Evolutionary conservation across 2,329 filamentous ascomycete genomes (phyloP).

Genomic region (Diaporthe batatas): DNA sequence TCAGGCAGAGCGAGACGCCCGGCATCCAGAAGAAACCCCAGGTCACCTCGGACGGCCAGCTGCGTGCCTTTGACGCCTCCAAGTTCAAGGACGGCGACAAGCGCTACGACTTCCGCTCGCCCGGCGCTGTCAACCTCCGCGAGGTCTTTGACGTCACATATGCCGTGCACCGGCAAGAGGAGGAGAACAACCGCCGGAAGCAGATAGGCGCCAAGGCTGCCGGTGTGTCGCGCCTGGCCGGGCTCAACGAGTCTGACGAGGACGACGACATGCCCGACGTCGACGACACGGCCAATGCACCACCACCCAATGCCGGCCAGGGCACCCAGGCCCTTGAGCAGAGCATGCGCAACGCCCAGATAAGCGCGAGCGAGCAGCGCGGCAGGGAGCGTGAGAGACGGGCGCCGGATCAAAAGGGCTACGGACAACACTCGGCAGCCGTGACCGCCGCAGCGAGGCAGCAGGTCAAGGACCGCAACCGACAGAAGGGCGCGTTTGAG

Average conservation of each 20-base stretch:
- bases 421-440: slow-evolving; percentile 88
- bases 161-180: slow-evolving; percentile 95
- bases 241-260: slow-evolving; percentile 77
- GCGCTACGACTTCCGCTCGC: slow-evolving; percentile 92
- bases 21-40: slow-evolving; percentile 69
- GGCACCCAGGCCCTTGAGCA: slow-evolving; percentile 81
- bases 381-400: slow-evolving; percentile 60
- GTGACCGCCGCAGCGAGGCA: slow-evolving; percentile 87
- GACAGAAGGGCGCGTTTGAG: slow-evolving; percentile 87
- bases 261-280: slow-evolving; percentile 67
- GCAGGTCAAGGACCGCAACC: slow-evolving; percentile 77
- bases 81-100: slow-evolving; percentile 71
- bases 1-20: slow-evolving; percentile 74
- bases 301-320: slow-evolving; percentile 57
- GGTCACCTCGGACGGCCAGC: slow-evolving; percentile 55
- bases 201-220: slow-evolving; percentile 81
- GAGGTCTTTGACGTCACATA: slow-evolving; percentile 99
- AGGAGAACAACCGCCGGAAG: slow-evolving; percentile 92
- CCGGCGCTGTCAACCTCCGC: slow-evolving; percentile 92
- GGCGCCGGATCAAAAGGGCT: slow-evolving; percentile 71
- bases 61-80: slow-evolving; percentile 69
- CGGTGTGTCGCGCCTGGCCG: slow-evolving; percentile 67
- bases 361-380: slow-evolving; percentile 72
- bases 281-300: slow-evolving; percentile 57
- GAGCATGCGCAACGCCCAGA: slow-evolving; percentile 85